Percentiles rank a stretch among this genome's conserved stretches.
phyloP scores from a whole-genome alignment of 2,329 filamentous ascomycete genomes.

The Alternaria solani region DNA sequence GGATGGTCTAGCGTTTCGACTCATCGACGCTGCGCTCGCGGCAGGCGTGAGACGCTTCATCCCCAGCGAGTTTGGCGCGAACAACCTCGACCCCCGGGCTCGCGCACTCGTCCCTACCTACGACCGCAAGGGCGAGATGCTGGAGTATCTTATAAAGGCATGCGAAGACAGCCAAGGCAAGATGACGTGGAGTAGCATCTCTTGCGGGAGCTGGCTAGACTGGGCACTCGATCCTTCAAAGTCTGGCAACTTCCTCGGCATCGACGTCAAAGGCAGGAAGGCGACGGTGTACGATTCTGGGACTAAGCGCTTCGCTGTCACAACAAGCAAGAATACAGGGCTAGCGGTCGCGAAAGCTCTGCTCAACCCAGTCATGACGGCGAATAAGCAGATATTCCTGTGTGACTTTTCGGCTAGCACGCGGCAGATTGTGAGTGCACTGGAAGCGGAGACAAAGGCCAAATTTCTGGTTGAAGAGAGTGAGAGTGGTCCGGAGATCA shows the following conservation, averaged over 20 bases:
- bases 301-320: constrained; percentile 22
- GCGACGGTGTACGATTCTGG: constrained; percentile 35
- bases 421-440: constrained; percentile 15
- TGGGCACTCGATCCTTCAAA: constrained; percentile 22
- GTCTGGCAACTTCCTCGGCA: constrained; percentile 9
- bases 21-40: constrained; percentile 53
- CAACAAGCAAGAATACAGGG: constrained; percentile 28
- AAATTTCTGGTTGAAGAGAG: constrained; percentile 23
- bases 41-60: constrained; percentile 53
- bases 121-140: constrained; percentile 45
- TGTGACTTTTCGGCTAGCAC: neutral
- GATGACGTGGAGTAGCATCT: constrained; percentile 31
- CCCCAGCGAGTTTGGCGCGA: constrained; percentile 52
- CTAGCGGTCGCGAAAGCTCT: constrained; percentile 28
- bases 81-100: constrained; percentile 45
- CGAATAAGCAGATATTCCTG: constrained; percentile 24
- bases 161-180: constrained; percentile 23
- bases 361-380: constrained; percentile 10
- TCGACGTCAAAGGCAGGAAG: constrained; percentile 27
- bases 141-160: constrained; percentile 45
- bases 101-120: constrained; percentile 43
- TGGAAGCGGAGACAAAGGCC: constrained; percentile 24
- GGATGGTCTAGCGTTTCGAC: constrained; percentile 30
- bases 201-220: constrained; percentile 36
- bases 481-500: constrained; percentile 15